Percentiles rank a stretch among this genome's conserved stretches.
These are phyloP conservation scores for Trichoderma koningiopsis DNA, from an alignment of 2,329 filamentous ascomycete species.

Conservation along the genomic window DNA sequence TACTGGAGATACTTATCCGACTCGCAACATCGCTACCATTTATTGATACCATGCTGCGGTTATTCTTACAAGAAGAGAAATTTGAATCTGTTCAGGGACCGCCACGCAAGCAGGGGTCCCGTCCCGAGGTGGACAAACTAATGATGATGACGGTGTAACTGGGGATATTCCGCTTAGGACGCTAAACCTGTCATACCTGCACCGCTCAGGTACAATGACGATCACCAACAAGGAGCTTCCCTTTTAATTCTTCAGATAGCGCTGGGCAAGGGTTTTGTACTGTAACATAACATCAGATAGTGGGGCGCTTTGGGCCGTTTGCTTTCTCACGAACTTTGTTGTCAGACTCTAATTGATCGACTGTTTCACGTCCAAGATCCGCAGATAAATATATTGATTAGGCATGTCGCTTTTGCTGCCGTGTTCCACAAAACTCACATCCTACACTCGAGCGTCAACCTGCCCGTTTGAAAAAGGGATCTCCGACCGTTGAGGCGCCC, in stretches of 20 bases:
- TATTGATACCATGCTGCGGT: not conserved
- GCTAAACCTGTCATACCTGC: not conserved
- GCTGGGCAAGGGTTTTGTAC: not conserved
- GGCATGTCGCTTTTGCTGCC: not conserved
- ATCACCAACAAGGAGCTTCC: not conserved
- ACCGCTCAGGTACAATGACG: not conserved
- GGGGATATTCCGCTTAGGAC: not conserved
- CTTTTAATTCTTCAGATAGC: not conserved
- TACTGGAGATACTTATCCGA: not conserved
- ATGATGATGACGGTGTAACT: not conserved
- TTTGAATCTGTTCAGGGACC: not conserved
- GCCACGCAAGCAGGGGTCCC: not conserved
- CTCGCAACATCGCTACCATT: not conserved
- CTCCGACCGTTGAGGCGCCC: not conserved
- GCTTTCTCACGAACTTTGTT: not conserved
- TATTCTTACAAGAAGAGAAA: not conserved
- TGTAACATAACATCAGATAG: not conserved
- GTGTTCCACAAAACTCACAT: not conserved
- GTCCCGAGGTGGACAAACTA: not conserved
- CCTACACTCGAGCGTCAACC: not conserved
- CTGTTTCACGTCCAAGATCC: not conserved
- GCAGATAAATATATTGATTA: constrained; percentile 13
- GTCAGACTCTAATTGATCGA: constrained; percentile 21
- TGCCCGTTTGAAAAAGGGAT: constrained; percentile 16
- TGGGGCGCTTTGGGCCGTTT: constrained; percentile 6